Conservation (phyloP, 2,329 filamentous ascomycete species). For the Alternaria atra region DNA sequence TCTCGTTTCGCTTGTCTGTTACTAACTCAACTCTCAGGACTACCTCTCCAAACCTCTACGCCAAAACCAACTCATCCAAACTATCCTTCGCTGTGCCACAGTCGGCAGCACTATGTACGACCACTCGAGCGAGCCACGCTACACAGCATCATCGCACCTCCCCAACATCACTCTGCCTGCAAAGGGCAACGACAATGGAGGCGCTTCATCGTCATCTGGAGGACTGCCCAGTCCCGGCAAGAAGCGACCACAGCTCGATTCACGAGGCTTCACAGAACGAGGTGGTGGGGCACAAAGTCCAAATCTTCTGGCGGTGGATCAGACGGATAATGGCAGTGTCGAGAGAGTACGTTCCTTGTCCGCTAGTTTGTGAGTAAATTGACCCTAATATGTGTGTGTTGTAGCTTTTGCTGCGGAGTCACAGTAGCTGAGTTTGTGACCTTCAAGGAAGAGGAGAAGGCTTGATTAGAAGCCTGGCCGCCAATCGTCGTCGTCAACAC, state of each 20-base stretch:
- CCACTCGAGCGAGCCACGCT: conserved; percentile 55
- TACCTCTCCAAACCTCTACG: conserved; percentile 97
- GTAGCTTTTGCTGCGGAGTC: conserved; percentile 59
- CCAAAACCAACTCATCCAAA: conserved; percentile 97
- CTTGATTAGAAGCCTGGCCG: conserved; percentile 19
- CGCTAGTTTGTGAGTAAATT: conserved; percentile 28
- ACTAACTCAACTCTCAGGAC: conserved; percentile 61
- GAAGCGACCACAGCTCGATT: conserved; percentile 64
- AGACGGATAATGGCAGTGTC: conserved; percentile 69
- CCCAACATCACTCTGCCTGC: conserved; percentile 12
- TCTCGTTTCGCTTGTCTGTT: background rate
- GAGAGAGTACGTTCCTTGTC: conserved; percentile 59
- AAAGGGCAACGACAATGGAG: conserved; percentile 10
- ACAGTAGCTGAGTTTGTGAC: conserved; percentile 55
- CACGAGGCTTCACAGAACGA: conserved; percentile 74
- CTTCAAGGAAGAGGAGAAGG: conserved; percentile 28
- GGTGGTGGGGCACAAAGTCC: conserved; percentile 72
- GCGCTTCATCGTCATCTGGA: conserved; percentile 9
- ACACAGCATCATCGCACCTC: conserved; percentile 15
- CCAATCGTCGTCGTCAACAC: background rate
- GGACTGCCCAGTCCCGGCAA: conserved; percentile 12
- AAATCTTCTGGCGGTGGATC: conserved; percentile 66
- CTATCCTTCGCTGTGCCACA: conserved; percentile 94
- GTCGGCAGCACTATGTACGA: conserved; percentile 84
- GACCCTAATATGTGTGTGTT: conserved; percentile 19